phyloP scores from a whole-genome alignment of 1,284 basidiomycete species.

The Leccinum subfulvum region DNA sequence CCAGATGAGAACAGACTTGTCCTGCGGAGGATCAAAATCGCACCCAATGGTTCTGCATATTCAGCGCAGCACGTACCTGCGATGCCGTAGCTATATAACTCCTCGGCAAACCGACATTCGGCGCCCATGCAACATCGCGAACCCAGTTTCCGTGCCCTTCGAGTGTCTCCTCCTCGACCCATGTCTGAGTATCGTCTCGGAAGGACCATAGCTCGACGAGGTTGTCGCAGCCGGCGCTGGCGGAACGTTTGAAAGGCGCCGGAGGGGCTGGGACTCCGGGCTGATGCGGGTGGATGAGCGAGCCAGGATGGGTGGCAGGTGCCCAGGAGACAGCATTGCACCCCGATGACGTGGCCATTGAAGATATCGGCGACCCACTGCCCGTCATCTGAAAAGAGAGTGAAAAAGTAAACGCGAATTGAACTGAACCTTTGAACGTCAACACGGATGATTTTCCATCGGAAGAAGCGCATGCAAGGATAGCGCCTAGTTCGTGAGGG shows the following conservation, averaged over 20 bases:
- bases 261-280: constrained; percentile 39
- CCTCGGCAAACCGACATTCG: constrained; percentile 91
- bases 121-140: constrained; percentile 96
- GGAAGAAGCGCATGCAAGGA: constrained; percentile 96
- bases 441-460: constrained; percentile 97
- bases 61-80: constrained; percentile 52
- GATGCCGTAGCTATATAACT: constrained; percentile 95
- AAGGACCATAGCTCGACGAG: constrained; percentile 95
- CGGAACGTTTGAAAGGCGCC: constrained; percentile 79
- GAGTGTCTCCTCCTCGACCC: constrained; percentile 82
- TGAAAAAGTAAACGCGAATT: neutral
- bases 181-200: constrained; percentile 74
- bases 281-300: constrained; percentile 68
- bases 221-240: constrained; percentile 95
- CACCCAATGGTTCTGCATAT: no score
- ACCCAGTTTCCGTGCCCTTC: constrained; percentile 97
- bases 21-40: constrained; percentile 39
- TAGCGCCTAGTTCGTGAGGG: constrained; percentile 94
- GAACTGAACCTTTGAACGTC: constrained; percentile 83
- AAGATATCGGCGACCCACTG: constrained; percentile 96
- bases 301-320: constrained; percentile 85
- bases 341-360: constrained; percentile 90
- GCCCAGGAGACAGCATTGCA: constrained; percentile 99
- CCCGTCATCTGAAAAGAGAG: constrained; percentile 73
- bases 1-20: constrained; percentile 94